These are phyloP conservation scores for Heimioporus sp. DNA, from an alignment of 768 basidiomycete genomes.

Conservation along the genomic window DNA sequence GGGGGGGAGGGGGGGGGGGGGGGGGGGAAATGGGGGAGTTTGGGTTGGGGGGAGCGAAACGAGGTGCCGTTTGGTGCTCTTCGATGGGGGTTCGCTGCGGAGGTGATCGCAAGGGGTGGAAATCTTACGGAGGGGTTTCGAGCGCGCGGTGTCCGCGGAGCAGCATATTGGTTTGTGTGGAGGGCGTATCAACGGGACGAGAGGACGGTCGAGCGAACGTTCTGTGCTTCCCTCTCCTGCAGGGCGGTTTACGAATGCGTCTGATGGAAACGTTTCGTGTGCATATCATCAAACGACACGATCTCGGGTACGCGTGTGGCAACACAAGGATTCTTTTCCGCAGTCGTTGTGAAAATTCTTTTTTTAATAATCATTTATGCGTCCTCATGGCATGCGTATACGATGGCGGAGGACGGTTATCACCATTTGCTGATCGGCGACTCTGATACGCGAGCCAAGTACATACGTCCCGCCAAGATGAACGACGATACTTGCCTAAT, in stretches of 20 bases:
- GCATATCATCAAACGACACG: no score
- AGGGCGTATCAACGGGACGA: constrained; percentile 43
- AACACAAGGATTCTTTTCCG: no score
- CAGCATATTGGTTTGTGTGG: constrained; percentile 55
- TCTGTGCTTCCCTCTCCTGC: no score
- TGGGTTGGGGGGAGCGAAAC: constrained; percentile 39
- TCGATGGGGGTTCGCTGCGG: constrained; percentile 54
- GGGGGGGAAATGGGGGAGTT: constrained; percentile 21
- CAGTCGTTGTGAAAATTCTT: no score
- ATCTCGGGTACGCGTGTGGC: no score
- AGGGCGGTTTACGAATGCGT: no score
- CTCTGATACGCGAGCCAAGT: no score
- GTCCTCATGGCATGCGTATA: no score
- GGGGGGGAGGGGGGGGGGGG: constrained; percentile 42
- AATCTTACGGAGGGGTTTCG: constrained; percentile 39
- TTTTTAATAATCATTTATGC: no score
- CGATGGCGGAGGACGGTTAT: no score
- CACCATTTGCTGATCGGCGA: no score
- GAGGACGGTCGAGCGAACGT: constrained; percentile 2
- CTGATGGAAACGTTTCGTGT: no score
- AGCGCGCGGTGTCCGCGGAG: constrained; percentile 43
- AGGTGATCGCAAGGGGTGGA: constrained; percentile 39
- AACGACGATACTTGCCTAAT: constrained; percentile 26
- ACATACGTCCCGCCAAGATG: not conserved
- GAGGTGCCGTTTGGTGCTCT: constrained; percentile 57